Percentiles rank a stretch among this genome's conserved stretches.
Conservation (phyloP, 2,329 filamentous ascomycete genomes). For the Fusarium nisikadoi region DNA sequence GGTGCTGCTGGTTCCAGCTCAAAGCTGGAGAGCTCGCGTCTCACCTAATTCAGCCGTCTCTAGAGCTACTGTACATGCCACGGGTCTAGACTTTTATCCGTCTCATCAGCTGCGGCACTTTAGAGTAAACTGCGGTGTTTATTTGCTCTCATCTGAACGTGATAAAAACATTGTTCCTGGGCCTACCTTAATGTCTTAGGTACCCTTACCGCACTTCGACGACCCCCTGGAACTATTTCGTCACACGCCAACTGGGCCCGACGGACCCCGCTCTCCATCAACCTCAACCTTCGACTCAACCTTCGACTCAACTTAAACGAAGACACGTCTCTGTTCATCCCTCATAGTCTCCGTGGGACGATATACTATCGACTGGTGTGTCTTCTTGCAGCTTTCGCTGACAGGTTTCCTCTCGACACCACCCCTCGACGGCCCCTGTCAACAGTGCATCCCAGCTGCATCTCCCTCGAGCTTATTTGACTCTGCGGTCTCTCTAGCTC, state of each 20-base stretch:
- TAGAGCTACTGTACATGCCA: not conserved
- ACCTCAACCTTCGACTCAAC: constrained; percentile 18
- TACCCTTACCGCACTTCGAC: constrained; percentile 27
- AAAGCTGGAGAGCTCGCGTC: not conserved
- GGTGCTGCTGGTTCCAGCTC: constrained; percentile 1
- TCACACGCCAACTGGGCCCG: constrained; percentile 40
- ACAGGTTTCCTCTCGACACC: not conserved
- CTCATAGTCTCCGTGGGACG: constrained; percentile 13
- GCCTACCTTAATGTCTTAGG: not conserved
- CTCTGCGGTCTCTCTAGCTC: constrained; percentile 17
- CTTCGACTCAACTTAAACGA: constrained; percentile 28
- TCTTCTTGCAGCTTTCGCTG: not conserved
- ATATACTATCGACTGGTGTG: constrained; percentile 2
- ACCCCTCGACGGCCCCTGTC: constrained; percentile 10
- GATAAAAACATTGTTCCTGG: constrained; percentile 5
- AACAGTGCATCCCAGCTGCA: constrained; percentile 29
- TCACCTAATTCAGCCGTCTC: not conserved
- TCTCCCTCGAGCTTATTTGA: constrained; percentile 21
- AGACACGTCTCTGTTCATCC: constrained; percentile 22
- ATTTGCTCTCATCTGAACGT: constrained; percentile 12
- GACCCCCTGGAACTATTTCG: constrained; percentile 38
- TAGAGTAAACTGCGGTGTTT: constrained; percentile 18
- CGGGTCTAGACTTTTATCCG: not conserved
- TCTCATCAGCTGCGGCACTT: constrained; percentile 5
- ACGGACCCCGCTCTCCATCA: constrained; percentile 42